Evolutionary conservation across 2,329 filamentous ascomycete species (phyloP), one percentile per base, ranked within the genome.

Genomic region (Calonectria pseudoreteaudii): DNA sequence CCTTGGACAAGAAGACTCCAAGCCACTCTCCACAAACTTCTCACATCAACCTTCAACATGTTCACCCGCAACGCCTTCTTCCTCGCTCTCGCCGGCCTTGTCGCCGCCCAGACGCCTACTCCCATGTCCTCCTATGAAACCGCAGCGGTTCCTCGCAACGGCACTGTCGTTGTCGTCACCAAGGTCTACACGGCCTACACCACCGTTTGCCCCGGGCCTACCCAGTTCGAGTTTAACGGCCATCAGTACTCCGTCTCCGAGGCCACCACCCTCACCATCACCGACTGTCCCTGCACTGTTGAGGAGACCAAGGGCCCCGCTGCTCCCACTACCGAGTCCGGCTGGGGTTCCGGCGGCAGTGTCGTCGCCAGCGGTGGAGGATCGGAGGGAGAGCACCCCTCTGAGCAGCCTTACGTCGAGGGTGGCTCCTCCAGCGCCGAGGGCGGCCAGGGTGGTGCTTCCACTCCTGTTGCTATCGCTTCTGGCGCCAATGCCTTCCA

Each of bases 251-350:
- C 88, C 62, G 86, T 91, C 78, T 89, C 87, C 67, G 85, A 87
- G 81, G 87, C 90, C 74, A 84, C 89, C 78, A 88, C 88, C 70
- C 83, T 91, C 76, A 91, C 88, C 79, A 87, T 93, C 70, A 87
- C 85, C 47, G 84, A 90, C 81, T 90, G 89, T 83, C 88, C 88
- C 72, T 90, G 88, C 85, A 89, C 88, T 56, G 73, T 85, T 66
- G 76, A 79, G 69, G 79, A 84, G 82, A 82, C 82, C 75, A 72
- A 78, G 50, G 31, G 60, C 75, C 84, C 50, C 49, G 62, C 58
- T 56, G 49, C 28, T 66, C 77, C 72, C 67, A 75, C 74, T 56
- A 74, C 65, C 50, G n/a, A 47, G 64, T 11, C 20, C 31, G 68
- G 68, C 56, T 70, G 62, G 67, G 62, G 56, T 65, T 56, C 68